Percentiles rank a stretch among this genome's conserved stretches.
Conservation (phyloP, 306 rosid species). For the Casuarina cunninghamiana region DNA sequence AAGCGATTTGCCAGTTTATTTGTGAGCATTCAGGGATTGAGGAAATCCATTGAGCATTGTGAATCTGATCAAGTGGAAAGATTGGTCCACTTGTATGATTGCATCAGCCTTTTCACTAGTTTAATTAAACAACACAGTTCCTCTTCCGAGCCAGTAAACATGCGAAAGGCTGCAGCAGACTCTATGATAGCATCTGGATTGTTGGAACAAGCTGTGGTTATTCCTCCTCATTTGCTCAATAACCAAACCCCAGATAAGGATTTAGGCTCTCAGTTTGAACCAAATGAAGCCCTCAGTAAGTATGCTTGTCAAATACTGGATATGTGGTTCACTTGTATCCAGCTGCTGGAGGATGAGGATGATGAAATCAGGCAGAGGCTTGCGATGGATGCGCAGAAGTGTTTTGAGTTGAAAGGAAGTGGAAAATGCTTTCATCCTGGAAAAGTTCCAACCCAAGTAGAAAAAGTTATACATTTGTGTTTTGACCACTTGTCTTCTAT, state of each 20-base stretch:
- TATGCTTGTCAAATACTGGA: conserved; percentile 70
- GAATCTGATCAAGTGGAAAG: conserved; percentile 36
- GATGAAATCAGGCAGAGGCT: conserved; percentile 66
- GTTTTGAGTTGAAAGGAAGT: conserved; percentile 49
- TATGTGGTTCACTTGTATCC: conserved; percentile 82
- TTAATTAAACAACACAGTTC: conserved; percentile 58
- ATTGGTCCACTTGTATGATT: conserved; percentile 38
- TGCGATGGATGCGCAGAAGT: conserved; percentile 67
- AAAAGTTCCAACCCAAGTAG: conserved; percentile 78
- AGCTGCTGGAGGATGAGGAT: conserved; percentile 93
- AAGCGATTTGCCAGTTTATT: conserved; percentile 56
- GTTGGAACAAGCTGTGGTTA: conserved; percentile 67
- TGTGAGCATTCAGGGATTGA: conserved; percentile 35
- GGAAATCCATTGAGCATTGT: conserved; percentile 19
- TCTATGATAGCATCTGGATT: conserved; percentile 84
- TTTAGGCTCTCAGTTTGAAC: conserved; percentile 35
- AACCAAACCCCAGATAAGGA: conserved; percentile 38
- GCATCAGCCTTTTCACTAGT: conserved; percentile 56
- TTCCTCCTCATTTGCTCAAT: conserved; percentile 45
- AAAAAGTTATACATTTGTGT: conserved; percentile 72
- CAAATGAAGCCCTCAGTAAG: conserved; percentile 49
- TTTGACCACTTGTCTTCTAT: conserved; percentile 75
- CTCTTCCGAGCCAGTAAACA: conserved; percentile 68
- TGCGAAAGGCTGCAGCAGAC: conserved; percentile 81
- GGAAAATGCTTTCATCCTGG: conserved; percentile 36